Evolutionary conservation across 371 early-diverging fungal genomes (phyloP), one percentile per base, ranked within the genome.

Genomic region (Saksenaea oblongispora): DNA sequence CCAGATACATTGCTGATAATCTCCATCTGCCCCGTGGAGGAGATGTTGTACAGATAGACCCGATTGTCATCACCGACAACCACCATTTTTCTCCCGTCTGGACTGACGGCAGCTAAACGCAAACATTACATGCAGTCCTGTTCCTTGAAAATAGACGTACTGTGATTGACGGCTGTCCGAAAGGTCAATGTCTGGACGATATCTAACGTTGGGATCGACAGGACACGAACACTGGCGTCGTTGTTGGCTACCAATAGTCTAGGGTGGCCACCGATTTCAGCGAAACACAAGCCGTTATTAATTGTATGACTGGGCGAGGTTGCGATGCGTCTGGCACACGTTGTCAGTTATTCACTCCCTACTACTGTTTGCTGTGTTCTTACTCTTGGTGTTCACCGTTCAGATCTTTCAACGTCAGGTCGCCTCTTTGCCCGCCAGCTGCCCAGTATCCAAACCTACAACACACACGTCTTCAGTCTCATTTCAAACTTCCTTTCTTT

Each of bases 221-320:
- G 92, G 14, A 95, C 86, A 71, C 94, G 94, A 71, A 98, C 91
- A 18, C 92, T 93, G 64, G 93, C 87, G 70, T 98, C 98, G 70
- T 98, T 98, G 75, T 95, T 98, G 72, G 95, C 91, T 9, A 96
- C 90, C 54, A 95, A 67, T 17, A 96, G 71, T 9, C 94, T 76
- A 5, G 80, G 85, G 18, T 84, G 81, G 39, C 85, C 87, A 47
- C 78, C 75, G 42, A 91, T 82, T 58, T 83, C 69, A 8, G 89
- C 85, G 34, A 96, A 93, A 59, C 87, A 87, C 44, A 97, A 74
- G 2, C 95, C 93, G 65, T 96, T 98, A 73, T 95, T 98, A 70
- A 96, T 96, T 0, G 92, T 89, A 26, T 91, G 91, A 18, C 92
- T 94, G 4, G 95, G 92, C 4, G 88, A 80, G 0, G 90, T 89